phyloP scores from a whole-genome alignment of 352 stramenopile species.

The Phytopythium litorale region DNA sequence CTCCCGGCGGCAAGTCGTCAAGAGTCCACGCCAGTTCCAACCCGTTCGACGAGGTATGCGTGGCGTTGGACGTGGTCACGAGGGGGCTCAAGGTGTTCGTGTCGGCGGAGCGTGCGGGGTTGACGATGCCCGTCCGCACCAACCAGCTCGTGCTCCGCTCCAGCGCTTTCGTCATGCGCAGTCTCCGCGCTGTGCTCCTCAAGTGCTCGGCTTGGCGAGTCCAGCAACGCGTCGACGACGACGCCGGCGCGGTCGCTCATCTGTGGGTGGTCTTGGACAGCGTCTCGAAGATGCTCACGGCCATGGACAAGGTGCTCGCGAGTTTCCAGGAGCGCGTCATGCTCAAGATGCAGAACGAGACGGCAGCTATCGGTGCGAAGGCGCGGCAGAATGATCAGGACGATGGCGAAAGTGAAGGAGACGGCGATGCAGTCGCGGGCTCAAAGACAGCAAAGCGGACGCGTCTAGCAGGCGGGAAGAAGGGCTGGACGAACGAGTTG shows the following conservation, averaged over 20 bases:
- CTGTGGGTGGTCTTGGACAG: conserved; percentile 41
- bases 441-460: not conserved
- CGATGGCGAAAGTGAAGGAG: not conserved
- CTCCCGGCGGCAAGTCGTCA: conserved; percentile 6
- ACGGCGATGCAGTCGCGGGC: not conserved
- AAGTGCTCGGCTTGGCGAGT: conserved; percentile 47
- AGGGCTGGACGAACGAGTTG: conserved; percentile 47
- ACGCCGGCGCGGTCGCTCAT: conserved; percentile 32
- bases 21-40: conserved; percentile 5
- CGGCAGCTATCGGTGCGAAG: conserved; percentile 14
- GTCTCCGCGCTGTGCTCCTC: conserved; percentile 24
- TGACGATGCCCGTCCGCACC: conserved; percentile 49
- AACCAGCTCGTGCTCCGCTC: conserved; percentile 43
- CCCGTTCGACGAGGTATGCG: conserved; percentile 42
- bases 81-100: conserved; percentile 45
- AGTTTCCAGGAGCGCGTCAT: conserved; percentile 62
- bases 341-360: conserved; percentile 61
- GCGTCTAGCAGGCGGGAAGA: not conserved
- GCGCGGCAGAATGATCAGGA: not conserved
- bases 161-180: conserved; percentile 33
- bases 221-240: conserved; percentile 27
- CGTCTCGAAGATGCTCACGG: conserved; percentile 20
- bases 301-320: conserved; percentile 35
- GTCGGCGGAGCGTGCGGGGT: conserved; percentile 41
- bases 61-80: conserved; percentile 31